These are phyloP conservation scores for Spongispora temasekensis DNA, from an alignment of 1,284 basidiomycete genomes.

Conservation along the genomic window DNA sequence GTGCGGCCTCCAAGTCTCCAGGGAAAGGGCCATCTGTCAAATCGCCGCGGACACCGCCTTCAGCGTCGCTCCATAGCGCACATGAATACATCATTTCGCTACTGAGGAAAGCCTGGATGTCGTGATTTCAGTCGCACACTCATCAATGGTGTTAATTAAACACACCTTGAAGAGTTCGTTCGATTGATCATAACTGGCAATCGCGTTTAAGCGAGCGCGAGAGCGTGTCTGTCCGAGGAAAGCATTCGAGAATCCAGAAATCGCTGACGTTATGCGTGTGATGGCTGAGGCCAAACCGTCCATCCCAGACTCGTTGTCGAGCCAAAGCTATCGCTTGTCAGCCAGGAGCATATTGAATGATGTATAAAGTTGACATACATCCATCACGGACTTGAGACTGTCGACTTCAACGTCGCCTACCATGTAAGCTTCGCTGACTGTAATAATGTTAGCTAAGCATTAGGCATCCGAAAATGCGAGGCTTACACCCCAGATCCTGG, in stretches of 20 bases:
- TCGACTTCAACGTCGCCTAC: conserved; percentile 76
- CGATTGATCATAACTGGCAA: conserved; percentile 89
- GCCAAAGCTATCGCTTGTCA: conserved; percentile 62
- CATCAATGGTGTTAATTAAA: conserved; percentile 8
- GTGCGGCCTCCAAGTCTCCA: conserved; percentile 79
- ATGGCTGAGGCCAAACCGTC: conserved; percentile 65
- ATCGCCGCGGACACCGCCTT: conserved; percentile 73
- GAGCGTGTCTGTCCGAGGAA: conserved; percentile 79
- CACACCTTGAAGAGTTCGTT: conserved; percentile 75
- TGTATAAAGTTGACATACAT: conserved; percentile 51
- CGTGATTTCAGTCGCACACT: conserved; percentile 29
- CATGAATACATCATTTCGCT: conserved; percentile 94
- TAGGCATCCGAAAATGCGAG: conserved; percentile 7
- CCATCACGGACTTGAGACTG: conserved; percentile 74
- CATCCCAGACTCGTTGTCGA: conserved; percentile 78
- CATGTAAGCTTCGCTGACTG: conserved; percentile 91
- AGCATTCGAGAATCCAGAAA: conserved; percentile 76
- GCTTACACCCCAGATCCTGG: conserved; percentile 74
- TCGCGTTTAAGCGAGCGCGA: conserved; percentile 80
- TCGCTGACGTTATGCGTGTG: conserved; percentile 62
- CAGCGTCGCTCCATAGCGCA: conserved; percentile 74
- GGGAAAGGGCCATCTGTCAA: conserved; percentile 48
- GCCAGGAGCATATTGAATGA: conserved; percentile 9
- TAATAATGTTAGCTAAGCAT: conserved; percentile 18
- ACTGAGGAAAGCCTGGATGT: conserved; percentile 72